Evolutionary conservation across 768 basidiomycete genomes (phyloP).

Genomic region (Serendipita sp.): DNA sequence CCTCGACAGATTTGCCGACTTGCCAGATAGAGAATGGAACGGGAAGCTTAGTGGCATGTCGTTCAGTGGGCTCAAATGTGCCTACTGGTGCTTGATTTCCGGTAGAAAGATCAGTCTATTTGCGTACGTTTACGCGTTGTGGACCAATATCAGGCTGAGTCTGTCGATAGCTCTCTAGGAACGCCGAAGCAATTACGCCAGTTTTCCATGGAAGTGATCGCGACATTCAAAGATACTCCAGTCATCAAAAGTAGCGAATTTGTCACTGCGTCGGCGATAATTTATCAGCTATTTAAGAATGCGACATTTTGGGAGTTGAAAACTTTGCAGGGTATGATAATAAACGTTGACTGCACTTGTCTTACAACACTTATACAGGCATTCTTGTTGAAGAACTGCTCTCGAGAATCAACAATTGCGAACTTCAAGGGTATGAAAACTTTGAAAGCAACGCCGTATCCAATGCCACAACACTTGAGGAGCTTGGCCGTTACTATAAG

Average conservation of each 20-base stretch:
- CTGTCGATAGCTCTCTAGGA: background rate
- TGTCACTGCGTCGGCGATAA: background rate
- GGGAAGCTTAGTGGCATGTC: background rate
- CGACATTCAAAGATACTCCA: too few species aligned
- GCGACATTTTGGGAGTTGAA: background rate
- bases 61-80: background rate
- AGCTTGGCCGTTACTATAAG: background rate
- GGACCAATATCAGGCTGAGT: background rate
- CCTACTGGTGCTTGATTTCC: background rate
- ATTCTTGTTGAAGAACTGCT: background rate
- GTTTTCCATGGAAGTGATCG: background rate
- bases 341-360: background rate
- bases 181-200: background rate
- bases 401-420: background rate
- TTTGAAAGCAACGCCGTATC: background rate
- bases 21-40: background rate
- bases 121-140: background rate
- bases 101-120: background rate
- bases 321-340: background rate
- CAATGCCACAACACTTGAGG: background rate
- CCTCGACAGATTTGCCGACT: background rate
- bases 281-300: background rate
- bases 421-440: background rate
- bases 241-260: too few species aligned
- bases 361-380: background rate